Evolutionary conservation across 2,329 filamentous ascomycete species (phyloP), one percentile per base, ranked within the genome.

Genomic region (Amauroascus verrucosus): DNA sequence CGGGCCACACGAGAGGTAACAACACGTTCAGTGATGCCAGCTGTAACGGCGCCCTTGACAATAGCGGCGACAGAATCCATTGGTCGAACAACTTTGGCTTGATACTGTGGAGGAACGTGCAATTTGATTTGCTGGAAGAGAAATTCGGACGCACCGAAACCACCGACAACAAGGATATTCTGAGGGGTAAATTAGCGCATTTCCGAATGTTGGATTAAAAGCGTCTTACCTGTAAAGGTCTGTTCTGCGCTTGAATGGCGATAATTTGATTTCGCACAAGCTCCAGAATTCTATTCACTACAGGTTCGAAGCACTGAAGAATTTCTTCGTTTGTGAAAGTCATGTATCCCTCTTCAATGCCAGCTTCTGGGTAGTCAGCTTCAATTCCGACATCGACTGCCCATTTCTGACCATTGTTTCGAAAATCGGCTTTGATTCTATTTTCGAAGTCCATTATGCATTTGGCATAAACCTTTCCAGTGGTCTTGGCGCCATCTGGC

Each of bases 381-480:
- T 98, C 93, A 64, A 98, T 97, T 66, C 93, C 93, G 48, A 98
- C 93, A 67, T 98, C 93, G 18, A 97, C 90, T 43, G 93, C 93
- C 93, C 93, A 97, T 71, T 97, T 97, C 72, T 97, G 91, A 48
- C 91, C 90, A 70, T 96, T 97, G 76, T 97, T 97, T 60, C 93
- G 83, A 84, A 98, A 98, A 71, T 97, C 93, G 48, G 93, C 93
- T 78, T 98, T 98, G 80, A 98, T 96, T 70, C 93, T 80, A 80
- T 97, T 97, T 76, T 98, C 93, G 65, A 98, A 98, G 72, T 98
- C 93, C 91, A 97, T 97, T 72, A 98, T 97, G 70, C 91, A 97
- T 75, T 97, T 97, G 61, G 91, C 91, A 70, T 97, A 97, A 52
- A 98, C 93, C 71, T 91, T 89, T 41, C 91, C 91, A n/a, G 93